phyloP scores from a whole-genome alignment of 2,329 filamentous ascomycete genomes.

The Fusarium chaquense region DNA sequence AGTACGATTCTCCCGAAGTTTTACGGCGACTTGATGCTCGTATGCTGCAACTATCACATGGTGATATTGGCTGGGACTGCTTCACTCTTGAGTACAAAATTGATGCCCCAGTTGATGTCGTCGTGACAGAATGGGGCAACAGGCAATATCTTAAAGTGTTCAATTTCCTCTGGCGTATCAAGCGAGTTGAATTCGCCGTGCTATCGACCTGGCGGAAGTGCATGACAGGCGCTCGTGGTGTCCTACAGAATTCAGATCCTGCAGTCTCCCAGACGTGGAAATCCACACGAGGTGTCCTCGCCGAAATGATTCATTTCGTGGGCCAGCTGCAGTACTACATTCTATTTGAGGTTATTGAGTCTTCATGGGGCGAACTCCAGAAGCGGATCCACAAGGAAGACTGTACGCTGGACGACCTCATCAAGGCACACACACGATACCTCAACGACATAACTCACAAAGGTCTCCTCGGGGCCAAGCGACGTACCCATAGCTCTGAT shows the following conservation, averaged over 20 bases:
- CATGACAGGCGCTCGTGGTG: conserved; percentile 94
- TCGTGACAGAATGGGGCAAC: conserved; percentile 94
- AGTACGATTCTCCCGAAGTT: conserved; percentile 93
- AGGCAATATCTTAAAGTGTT: conserved; percentile 99
- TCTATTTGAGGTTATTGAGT: conserved; percentile 97
- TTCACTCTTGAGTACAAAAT: conserved; percentile 99
- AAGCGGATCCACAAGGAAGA: conserved; percentile 84
- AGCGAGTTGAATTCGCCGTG: conserved; percentile 95
- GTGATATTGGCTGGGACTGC: conserved; percentile 98
- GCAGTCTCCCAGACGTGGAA: conserved; percentile 88
- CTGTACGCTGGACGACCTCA: conserved; percentile 94
- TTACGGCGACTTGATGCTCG: conserved; percentile 93
- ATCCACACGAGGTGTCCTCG: conserved; percentile 84
- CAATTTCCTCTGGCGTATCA: conserved; percentile 98
- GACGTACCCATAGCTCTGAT: conserved; percentile 58
- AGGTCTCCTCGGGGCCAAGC: conserved; percentile 83
- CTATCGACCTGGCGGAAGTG: conserved; percentile 92
- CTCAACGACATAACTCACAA: conserved; percentile 96
- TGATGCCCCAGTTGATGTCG: conserved; percentile 94
- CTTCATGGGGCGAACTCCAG: conserved; percentile 92
- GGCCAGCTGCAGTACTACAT: conserved; percentile 99
- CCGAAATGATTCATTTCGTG: conserved; percentile 99
- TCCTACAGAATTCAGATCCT: conserved; percentile 79
- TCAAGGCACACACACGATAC: conserved; percentile 90
- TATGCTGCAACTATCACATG: conserved; percentile 95